Evolutionary conservation across 495 filamentous ascomycete genomes (phyloP).

Genomic region (Annulohypoxylon bovei): DNA sequence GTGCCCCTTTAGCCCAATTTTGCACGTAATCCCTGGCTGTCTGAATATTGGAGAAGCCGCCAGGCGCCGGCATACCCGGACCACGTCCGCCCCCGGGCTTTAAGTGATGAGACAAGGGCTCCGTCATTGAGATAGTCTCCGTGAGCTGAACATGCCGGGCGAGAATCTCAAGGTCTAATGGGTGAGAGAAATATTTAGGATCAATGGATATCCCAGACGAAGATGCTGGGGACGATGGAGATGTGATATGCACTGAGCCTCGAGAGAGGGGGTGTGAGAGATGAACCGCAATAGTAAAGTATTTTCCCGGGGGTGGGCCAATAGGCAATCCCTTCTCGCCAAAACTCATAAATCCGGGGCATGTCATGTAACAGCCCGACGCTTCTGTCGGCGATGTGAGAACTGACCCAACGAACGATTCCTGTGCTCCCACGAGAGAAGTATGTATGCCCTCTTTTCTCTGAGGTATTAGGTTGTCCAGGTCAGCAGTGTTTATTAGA

Average conservation of each 20-base stretch:
- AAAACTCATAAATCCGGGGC: neutral
- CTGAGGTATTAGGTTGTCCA: too few relatives aligned
- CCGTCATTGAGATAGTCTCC: constrained; percentile 47
- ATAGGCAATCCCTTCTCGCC: neutral
- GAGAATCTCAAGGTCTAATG: constrained; percentile 57
- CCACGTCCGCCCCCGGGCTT: constrained; percentile 37
- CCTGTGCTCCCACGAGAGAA: constrained; percentile 56
- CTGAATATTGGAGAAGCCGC: constrained; percentile 25
- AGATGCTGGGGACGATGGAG: constrained; percentile 29
- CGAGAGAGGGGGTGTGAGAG: constrained; percentile 60
- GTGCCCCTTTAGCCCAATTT: constrained; percentile 37
- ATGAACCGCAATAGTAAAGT: constrained; percentile 42
- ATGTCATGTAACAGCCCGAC: constrained; percentile 44
- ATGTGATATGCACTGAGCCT: constrained; percentile 61
- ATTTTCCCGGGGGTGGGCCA: constrained; percentile 19
- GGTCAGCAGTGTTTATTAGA: too few relatives aligned
- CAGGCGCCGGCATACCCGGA: neutral
- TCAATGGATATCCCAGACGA: constrained; percentile 54
- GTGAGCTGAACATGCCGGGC: constrained; percentile 50
- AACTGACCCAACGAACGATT: constrained; percentile 75
- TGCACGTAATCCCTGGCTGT: constrained; percentile 39
- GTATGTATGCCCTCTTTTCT: too few relatives aligned
- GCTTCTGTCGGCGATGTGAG: constrained; percentile 70
- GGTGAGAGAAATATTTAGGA: constrained; percentile 61
- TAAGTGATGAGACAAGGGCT: constrained; percentile 46